phyloP scores from a whole-genome alignment of 257 asterid genomes.

The Solanum gracilifrons region DNA sequence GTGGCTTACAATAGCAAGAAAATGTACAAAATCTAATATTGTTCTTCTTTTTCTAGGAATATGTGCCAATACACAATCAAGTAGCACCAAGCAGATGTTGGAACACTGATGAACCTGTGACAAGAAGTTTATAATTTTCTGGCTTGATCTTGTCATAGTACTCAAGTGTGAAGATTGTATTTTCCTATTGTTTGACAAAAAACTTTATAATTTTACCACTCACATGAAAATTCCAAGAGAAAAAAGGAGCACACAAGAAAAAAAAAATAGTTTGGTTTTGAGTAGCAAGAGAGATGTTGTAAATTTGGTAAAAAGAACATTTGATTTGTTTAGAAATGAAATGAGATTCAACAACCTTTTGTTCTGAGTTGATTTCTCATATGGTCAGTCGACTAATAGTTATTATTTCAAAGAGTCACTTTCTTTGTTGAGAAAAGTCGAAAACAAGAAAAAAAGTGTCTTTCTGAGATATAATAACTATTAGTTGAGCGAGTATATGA shows the following conservation, averaged over 20 bases:
- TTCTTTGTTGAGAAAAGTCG: neutral
- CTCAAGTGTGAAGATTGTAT: neutral
- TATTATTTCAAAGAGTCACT: neutral
- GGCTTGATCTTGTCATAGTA: neutral
- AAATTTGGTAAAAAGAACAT: neutral
- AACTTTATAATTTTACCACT: neutral
- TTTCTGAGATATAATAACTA: too few species aligned
- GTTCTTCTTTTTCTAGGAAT: constrained; percentile 18
- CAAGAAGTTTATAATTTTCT: constrained; percentile 11
- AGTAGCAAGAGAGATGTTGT: neutral
- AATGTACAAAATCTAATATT: neutral
- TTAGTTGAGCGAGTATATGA: neutral
- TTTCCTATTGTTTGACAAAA: neutral
- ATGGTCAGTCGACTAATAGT: neutral
- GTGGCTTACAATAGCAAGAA: neutral
- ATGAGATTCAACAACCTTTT: neutral
- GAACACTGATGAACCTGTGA: constrained; percentile 16
- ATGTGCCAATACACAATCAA: constrained; percentile 27
- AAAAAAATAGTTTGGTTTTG: neutral
- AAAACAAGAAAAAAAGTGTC: neutral
- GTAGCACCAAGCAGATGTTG: constrained; percentile 30
- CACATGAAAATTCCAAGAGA: neutral
- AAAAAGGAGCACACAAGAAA: neutral
- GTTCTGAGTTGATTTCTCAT: neutral
- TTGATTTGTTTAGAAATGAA: neutral